A percentile compares a stretch with the other conserved stretches of the same genome.
Conservation (phyloP, 371 early-diverging fungal genomes). For the Mucor sp. region DNA sequence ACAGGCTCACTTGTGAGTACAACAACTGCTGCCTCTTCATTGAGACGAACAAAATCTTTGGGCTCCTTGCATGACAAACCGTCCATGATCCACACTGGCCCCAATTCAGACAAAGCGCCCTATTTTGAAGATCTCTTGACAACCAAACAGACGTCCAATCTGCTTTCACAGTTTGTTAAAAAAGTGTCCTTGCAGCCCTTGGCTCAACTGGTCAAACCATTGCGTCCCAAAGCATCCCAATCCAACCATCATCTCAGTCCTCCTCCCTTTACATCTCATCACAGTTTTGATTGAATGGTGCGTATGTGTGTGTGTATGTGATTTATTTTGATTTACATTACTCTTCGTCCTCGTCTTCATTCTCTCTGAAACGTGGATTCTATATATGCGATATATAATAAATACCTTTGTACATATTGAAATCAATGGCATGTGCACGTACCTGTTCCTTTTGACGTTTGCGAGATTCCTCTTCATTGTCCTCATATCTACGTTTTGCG, state of each 20-base stretch:
- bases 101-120: conserved; percentile 19
- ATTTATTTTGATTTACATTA: conserved; percentile 11
- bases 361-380: conserved; percentile 66
- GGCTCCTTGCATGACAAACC: conserved; percentile 5
- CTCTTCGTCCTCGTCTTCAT: conserved; percentile 59
- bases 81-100: neutral
- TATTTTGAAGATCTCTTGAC: conserved; percentile 19
- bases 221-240: neutral
- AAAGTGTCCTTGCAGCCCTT: conserved; percentile 25
- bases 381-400: conserved; percentile 1
- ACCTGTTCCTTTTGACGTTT: conserved; percentile 53
- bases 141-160: conserved; percentile 4
- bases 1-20: conserved; percentile 3
- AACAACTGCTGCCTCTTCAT: neutral
- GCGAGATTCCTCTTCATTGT: conserved; percentile 39
- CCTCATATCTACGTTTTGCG: conserved; percentile 44
- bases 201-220: conserved; percentile 22
- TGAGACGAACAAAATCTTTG: conserved; percentile 16
- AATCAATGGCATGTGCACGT: neutral
- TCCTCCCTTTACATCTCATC: conserved; percentile 9
- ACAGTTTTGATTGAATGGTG: neutral
- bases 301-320: neutral
- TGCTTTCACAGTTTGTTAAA: conserved; percentile 17
- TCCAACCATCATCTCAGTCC: neutral
- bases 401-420: neutral